Conservation (phyloP, 495 filamentous ascomycete species). For the Lasiosphaeria hispida region DNA sequence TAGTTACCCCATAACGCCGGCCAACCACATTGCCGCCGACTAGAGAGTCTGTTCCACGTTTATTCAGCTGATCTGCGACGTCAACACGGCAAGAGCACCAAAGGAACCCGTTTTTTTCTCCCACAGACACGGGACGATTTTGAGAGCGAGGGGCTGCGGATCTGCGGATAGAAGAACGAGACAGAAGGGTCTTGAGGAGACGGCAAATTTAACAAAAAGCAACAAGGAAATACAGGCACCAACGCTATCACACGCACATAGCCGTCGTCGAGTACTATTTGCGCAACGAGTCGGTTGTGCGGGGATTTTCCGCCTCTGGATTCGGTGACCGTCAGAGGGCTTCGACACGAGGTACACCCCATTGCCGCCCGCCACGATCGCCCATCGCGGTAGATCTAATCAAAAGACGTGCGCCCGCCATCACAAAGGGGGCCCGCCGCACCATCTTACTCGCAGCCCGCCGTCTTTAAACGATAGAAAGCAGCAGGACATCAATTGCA, state of each 20-base stretch:
- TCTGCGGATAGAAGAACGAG: neutral
- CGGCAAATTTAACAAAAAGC: neutral
- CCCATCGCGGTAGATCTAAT: constrained; percentile 12
- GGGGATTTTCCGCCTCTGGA: neutral
- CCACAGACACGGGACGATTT: constrained; percentile 11
- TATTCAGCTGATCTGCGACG: constrained; percentile 29
- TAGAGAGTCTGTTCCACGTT: constrained; percentile 13
- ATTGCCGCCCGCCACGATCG: constrained; percentile 10
- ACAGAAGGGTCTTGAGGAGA: constrained; percentile 5
- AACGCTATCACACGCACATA: neutral
- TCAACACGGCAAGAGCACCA: constrained; percentile 20
- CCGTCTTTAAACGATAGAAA: constrained; percentile 2
- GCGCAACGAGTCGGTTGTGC: neutral
- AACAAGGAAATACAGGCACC: neutral
- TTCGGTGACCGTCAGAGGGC: neutral
- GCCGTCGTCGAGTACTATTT: neutral
- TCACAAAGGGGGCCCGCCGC: constrained; percentile 1
- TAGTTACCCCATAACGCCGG: neutral
- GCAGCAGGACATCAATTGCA: constrained; percentile 4
- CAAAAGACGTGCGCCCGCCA: constrained; percentile 6
- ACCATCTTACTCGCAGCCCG: constrained; percentile 9
- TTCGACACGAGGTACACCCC: neutral
- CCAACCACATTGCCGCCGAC: constrained; percentile 16
- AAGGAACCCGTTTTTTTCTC: constrained; percentile 11
- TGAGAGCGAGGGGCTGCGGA: constrained; percentile 4